Evolutionary conservation across 495 filamentous ascomycete species (phyloP).

Genomic region (Penicillium verhagenii): DNA sequence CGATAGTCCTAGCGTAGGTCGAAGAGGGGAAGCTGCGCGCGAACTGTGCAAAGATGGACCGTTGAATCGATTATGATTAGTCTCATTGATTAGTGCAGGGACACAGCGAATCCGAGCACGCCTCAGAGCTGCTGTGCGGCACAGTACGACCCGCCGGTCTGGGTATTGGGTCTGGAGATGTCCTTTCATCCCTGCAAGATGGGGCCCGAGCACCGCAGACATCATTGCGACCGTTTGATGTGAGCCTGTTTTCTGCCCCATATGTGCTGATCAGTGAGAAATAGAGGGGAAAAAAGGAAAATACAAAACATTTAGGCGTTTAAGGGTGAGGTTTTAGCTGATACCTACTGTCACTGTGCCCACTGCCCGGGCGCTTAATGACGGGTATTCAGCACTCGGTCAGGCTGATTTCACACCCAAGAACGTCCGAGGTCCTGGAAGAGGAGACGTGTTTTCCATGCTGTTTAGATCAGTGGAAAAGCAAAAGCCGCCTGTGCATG

Average conservation of each 20-base stretch:
- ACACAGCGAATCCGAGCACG: slow-evolving; percentile 17
- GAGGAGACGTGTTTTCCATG: not conserved
- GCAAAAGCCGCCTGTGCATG: slow-evolving; percentile 18
- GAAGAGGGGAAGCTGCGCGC: slow-evolving; percentile 12
- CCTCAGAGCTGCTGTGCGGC: slow-evolving; percentile 12
- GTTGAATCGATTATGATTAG: slow-evolving; percentile 10
- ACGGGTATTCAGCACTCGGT: slow-evolving; percentile 9
- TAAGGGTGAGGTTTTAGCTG: slow-evolving; percentile 11
- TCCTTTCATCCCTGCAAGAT: slow-evolving; percentile 11
- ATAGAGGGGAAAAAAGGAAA: not conserved
- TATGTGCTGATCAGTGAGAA: not conserved
- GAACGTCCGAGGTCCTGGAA: not conserved
- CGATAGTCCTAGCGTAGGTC: not conserved
- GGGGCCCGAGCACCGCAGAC: not conserved
- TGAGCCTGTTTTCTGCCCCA: slow-evolving; percentile 8
- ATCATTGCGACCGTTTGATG: not conserved
- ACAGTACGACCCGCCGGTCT: slow-evolving; percentile 16
- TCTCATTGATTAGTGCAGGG: slow-evolving; percentile 13
- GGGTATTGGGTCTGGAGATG: slow-evolving; percentile 21
- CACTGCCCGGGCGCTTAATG: slow-evolving; percentile 23
- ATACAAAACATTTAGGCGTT: slow-evolving; percentile 22
- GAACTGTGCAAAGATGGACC: slow-evolving; percentile 14
- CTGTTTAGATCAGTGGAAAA: not conserved
- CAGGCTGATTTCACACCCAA: not conserved
- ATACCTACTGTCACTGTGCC: slow-evolving; percentile 19